Evolutionary conservation across 108 stramenopile genomes (phyloP), one percentile per base, ranked within the genome.

Genomic region (Halocafeteria seosinensis): DNA sequence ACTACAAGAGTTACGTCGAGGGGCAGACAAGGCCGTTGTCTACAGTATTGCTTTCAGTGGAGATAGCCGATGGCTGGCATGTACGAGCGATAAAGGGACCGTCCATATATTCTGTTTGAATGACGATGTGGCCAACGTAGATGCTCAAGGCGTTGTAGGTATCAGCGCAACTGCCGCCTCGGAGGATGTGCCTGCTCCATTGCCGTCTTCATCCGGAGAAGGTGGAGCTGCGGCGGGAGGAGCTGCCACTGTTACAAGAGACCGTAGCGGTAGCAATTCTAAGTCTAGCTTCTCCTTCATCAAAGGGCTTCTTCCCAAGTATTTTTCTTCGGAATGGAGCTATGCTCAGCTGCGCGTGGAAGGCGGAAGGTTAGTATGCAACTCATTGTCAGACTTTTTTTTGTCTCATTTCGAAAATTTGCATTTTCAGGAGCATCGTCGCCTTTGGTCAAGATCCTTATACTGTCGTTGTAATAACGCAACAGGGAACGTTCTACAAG

Each of bases 51-150:
- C 84, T 21, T 98, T 90, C 75, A 88, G 82, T 65, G 78, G 77
- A 67, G 81, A 87, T 36, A 70, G 77, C 38, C 70, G 76, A n/a
- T 87, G 83, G 79, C 61, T 98, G n/a, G 88, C 87, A 0, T 89
- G 90, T 72, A 80, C 87, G 31, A 82, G 79, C 66, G 91, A 95
- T 75, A 89, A 91, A 71, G 92, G 93, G 27, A 98, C 95, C 9
- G 84, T 87, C 0, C 95, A 98, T 71, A 77, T 98, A 25, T 98
- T 91, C 67, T 64, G 66, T 58, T 66, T 87, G 8, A 68, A 78
- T 47, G 73, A 70, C 21, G 8, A 0, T 3, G 50, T 17, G 23
- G 42, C 59, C 25, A 50, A 27, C 4, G 72, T n/a, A 31, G 62
- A 3, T 1, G 32, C 24, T 34, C 33, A 21, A 4, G 51, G 11